phyloP scores from a whole-genome alignment of 2,329 filamentous ascomycete genomes.

The Fonsecaea monophora region DNA sequence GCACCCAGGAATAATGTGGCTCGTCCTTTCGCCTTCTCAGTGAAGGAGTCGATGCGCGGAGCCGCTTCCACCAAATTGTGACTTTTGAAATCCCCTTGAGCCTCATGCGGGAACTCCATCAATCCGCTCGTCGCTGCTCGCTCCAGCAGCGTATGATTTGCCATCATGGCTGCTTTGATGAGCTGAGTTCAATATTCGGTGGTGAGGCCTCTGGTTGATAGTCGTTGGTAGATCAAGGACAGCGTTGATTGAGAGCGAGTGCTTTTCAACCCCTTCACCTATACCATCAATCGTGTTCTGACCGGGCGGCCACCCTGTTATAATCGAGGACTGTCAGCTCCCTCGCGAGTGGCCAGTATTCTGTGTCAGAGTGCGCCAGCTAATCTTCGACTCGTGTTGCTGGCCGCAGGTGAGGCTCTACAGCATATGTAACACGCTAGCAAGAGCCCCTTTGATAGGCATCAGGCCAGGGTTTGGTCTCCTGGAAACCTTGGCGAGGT shows the following conservation, averaged over 20 bases:
- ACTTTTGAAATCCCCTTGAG: background rate
- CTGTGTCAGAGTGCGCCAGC: background rate
- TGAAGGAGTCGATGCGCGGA: conserved; percentile 2
- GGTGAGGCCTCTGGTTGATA: background rate
- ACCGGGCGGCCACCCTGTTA: too few species aligned
- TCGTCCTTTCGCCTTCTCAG: conserved; percentile 14
- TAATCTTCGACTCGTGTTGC: background rate
- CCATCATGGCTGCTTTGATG: background rate
- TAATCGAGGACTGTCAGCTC: too few species aligned
- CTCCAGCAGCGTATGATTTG: conserved; percentile 6
- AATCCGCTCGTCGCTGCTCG: background rate
- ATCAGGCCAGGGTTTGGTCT: background rate
- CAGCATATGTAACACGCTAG: background rate
- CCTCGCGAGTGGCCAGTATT: background rate
- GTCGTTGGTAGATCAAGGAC: background rate
- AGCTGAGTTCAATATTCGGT: background rate
- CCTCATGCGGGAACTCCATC: conserved; percentile 4
- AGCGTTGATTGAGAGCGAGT: background rate
- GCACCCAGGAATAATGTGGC: conserved; percentile 14
- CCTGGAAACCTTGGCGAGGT: background rate
- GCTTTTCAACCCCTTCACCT: background rate
- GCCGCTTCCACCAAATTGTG: conserved; percentile 10
- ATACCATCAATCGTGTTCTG: too few species aligned
- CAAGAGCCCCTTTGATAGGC: background rate
- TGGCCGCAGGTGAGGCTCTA: conserved; percentile 2